A percentile compares a stretch with the other conserved stretches of the same genome.
phyloP scores from a whole-genome alignment of 257 asterid genomes.

The Solanum bulbocastanum region DNA sequence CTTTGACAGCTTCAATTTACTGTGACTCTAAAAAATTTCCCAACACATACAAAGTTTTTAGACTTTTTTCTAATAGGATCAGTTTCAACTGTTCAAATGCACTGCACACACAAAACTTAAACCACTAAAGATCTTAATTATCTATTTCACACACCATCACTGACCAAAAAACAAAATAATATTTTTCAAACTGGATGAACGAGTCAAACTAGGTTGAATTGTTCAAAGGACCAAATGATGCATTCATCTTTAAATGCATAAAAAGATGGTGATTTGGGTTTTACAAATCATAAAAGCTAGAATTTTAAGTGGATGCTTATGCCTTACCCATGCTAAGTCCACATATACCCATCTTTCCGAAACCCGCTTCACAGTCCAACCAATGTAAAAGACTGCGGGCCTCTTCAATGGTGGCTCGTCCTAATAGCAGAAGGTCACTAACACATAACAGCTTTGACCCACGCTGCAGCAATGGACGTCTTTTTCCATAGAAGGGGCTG shows the following conservation, averaged over 20 bases:
- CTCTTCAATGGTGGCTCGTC: constrained; percentile 94
- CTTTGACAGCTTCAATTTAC: background rate
- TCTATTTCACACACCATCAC: background rate
- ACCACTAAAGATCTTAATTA: background rate
- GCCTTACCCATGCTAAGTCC: constrained; percentile 97
- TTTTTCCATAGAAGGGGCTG: constrained; percentile 95
- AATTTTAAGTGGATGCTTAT: background rate
- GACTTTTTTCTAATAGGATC: background rate
- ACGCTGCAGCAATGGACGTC: constrained; percentile 79
- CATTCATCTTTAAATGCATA: background rate
- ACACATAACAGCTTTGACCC: constrained; percentile 95
- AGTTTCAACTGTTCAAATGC: background rate
- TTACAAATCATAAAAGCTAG: background rate
- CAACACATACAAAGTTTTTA: background rate
- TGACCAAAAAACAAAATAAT: background rate
- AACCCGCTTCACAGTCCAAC: constrained; percentile 83
- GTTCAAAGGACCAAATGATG: background rate
- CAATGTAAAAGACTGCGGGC: constrained; percentile 83
- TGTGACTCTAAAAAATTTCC: background rate
- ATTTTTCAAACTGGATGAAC: background rate
- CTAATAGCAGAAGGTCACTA: constrained; percentile 81
- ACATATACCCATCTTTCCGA: constrained; percentile 89
- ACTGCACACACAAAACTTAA: background rate
- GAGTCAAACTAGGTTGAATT: background rate
- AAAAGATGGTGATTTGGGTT: background rate